Base-by-base conservation (phyloP, 2,329 filamentous ascomycete genomes). In the Apiospora phragmitis region DNA sequence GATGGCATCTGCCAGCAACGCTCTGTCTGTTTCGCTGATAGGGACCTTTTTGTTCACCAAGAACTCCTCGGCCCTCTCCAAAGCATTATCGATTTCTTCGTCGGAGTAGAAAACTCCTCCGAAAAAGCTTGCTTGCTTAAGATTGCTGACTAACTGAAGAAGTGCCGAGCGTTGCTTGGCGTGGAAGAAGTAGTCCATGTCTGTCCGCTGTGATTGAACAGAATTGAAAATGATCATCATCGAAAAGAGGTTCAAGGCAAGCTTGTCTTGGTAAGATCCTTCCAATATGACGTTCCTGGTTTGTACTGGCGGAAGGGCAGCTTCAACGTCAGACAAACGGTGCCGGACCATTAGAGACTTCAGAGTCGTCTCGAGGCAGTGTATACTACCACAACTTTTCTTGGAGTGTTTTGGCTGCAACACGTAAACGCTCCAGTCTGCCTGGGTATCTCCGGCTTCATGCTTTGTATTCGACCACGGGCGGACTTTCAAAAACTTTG, bases 111-210 rank as follows among this genome's bases (percentile, higher is more conserved):
- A 95, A 0, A 92, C 92, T 81, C 93, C 95, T 14, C 89, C 90
- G 80, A 95, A 97, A 77, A 97, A 97, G 67, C 93, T 94, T 8
- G 93, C 91, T 77, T 96, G 92, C 24, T 94, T 89, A 62, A 97
- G 80, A 76, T 98, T 97, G 70, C 87, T 87, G 5, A 97, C 91
- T 2, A 97, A 83, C 69, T 89, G 85, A 35, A 91, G 82, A 16
- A 97, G 83, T 49, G 87, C 86, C 72, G 90, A 91, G 41, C 88
- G 84, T 75, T 95, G 95, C 16, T 87, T 90, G 0, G 89, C 88
- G 75, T 97, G 93, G 75, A 98, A 98, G 73, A 98, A 92, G 78
- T 97, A 98, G 78, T 98, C 95, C 70, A 89, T 85, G 75, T 95
- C 95, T 0, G 88, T 90, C 14, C 95, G 86, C 77, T 98, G 93